Percentiles rank a stretch among this genome's conserved stretches.
These are phyloP conservation scores for Stachybotrys chlorohalonatus DNA, from an alignment of 2,329 filamentous ascomycete species.

Conservation along the genomic window DNA sequence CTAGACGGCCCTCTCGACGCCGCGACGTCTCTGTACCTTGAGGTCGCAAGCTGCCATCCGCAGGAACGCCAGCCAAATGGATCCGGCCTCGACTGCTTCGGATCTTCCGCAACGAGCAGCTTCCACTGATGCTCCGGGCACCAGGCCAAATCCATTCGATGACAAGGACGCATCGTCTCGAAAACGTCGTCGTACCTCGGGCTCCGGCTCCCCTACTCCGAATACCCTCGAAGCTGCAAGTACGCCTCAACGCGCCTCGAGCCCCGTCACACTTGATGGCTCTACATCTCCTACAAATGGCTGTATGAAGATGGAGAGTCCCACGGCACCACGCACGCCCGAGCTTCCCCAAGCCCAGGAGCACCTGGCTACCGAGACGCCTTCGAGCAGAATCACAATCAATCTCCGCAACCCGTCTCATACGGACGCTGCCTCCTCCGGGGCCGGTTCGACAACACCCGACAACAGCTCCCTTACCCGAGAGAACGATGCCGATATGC, in stretches of 20 bases:
- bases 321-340: conserved; percentile 30
- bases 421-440: conserved; percentile 31
- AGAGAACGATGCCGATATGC: conserved; percentile 11
- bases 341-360: conserved; percentile 9
- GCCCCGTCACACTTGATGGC: conserved; percentile 20
- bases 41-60: conserved; percentile 27
- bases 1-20: conserved; percentile 45
- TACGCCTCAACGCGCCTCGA: conserved; percentile 20
- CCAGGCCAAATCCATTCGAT: conserved; percentile 56
- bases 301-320: conserved; percentile 29
- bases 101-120: conserved; percentile 48
- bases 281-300: conserved; percentile 15
- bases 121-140: conserved; percentile 55
- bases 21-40: conserved; percentile 38
- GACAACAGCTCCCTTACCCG: conserved; percentile 10
- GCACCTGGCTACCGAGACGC: conserved; percentile 11
- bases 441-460: conserved; percentile 30
- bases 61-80: conserved; percentile 40
- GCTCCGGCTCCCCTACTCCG: conserved; percentile 43
- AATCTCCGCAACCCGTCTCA: conserved; percentile 43
- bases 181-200: conserved; percentile 54
- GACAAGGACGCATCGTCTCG: conserved; percentile 46
- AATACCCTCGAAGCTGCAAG: conserved; percentile 38
- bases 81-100: conserved; percentile 38
- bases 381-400: conserved; percentile 51